Evolutionary conservation across 306 rosid species (phyloP), one percentile per base, ranked within the genome.

Genomic region (Cicer yamashitae): DNA sequence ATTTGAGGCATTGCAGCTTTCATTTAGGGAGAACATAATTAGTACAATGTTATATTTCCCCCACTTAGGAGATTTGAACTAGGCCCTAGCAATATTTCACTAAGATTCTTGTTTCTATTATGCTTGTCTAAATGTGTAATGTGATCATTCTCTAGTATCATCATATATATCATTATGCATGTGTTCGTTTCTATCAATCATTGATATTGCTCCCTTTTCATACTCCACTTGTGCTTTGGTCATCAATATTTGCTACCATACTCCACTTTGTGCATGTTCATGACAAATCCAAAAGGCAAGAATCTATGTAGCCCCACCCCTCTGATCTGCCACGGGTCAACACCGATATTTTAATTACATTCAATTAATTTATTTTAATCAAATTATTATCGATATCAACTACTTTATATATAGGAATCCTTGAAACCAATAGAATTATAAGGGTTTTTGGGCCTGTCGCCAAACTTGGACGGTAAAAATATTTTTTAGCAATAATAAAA

Each of bases 191-290:
- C 48, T 37, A 50, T 51, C 47, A 50, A 70, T 70, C 30, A 70
- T 70, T 70, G 74, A 34, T 70, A 51, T 50, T 70, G 41, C 45
- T 25, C 58, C 54, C 41, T 50, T 68, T 48, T n/a, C 47, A 50
- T 10, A 50, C 61, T 46, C 12, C n/a, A 6, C 14, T 30, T 8
- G 58, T 68, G 25, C 59, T 8, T 47, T 68, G 15, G 40, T 58
- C 64, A 22, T 54, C 61, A 30, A 30, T 30, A 4, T 30, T 30
- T 30, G 37, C 37, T 3, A 4, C 37, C 37, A 30, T 30, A 30
- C 37, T 30, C 37, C 37, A 30, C 37, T 30, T 30, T 30, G 37
- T 30, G 37, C 37, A 30, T 30, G 6, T 30, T 30, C 37, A 30
- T 30, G 6, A 30, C 37, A 30, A 30, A 30, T 30, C 0, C 37